These are phyloP conservation scores for Cladosporium sp. DNA, from an alignment of 2,329 filamentous ascomycete genomes.

Conservation along the genomic window DNA sequence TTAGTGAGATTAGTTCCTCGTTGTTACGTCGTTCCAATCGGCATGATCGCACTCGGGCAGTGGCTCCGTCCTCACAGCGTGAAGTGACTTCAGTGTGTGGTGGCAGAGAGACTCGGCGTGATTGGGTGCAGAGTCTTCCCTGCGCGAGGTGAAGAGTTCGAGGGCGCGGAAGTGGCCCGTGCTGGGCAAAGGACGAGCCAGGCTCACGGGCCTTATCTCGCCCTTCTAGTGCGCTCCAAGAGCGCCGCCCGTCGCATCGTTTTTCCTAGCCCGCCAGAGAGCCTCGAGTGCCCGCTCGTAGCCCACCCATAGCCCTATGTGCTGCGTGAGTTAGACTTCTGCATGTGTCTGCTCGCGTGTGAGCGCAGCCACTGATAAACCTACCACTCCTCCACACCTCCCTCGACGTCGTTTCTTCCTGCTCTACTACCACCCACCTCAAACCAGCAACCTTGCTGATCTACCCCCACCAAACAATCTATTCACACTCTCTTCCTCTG, in stretches of 20 bases:
- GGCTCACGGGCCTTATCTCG: slow-evolving; percentile 8
- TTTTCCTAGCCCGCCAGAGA: slow-evolving; percentile 1
- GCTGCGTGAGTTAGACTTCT: neutral
- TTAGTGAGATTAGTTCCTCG: no score
- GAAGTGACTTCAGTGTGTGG: neutral
- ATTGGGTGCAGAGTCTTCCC: neutral
- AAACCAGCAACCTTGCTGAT: neutral
- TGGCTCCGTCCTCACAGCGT: neutral
- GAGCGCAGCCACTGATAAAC: slow-evolving; percentile 2
- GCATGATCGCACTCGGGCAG: neutral
- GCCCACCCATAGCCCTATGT: neutral
- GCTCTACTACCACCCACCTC: neutral
- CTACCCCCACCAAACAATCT: neutral
- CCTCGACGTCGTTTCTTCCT: neutral
- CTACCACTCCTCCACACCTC: neutral
- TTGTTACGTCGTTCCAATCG: neutral
- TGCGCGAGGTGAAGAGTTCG: neutral
- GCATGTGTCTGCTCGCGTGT: neutral
- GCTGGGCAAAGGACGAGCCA: neutral
- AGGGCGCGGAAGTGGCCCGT: neutral
- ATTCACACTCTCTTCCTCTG: slow-evolving; percentile 4
- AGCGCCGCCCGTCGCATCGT: slow-evolving; percentile 7
- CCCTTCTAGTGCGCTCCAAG: slow-evolving; percentile 15
- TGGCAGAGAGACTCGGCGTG: no score
- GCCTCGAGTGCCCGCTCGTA: neutral